Conservation (phyloP, 202 grass and related monocot genomes). For the Saccharum hybrid region DNA sequence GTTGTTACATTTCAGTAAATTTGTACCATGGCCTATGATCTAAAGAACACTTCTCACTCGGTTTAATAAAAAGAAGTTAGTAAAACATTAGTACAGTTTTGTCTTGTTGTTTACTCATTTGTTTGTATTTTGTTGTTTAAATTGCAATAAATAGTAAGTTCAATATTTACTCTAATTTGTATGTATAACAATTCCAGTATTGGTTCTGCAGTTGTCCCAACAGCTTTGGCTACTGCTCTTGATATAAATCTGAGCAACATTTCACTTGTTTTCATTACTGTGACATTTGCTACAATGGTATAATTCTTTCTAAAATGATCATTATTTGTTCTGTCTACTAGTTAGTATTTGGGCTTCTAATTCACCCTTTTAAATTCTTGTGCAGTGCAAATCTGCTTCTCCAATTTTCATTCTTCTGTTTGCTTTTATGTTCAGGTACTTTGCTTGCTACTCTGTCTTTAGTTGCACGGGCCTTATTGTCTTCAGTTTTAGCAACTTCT, state of each 20-base stretch:
- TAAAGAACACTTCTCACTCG: conserved; percentile 5
- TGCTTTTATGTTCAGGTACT: conserved; percentile 95
- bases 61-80: not conserved
- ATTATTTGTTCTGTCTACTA: conserved; percentile 34
- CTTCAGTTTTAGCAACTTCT: conserved; percentile 7
- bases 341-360: conserved; percentile 34
- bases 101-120: conserved; percentile 1
- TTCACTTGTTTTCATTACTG: conserved; percentile 96
- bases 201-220: conserved; percentile 82
- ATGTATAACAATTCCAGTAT: conserved; percentile 46
- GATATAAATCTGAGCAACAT: conserved; percentile 98
- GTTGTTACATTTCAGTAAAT: conserved; percentile 21
- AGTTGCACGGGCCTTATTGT: not conserved
- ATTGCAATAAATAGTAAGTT: conserved; percentile 37
- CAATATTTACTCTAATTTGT: conserved; percentile 22
- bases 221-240: conserved; percentile 89
- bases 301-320: conserved; percentile 43
- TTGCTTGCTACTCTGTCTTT: conserved; percentile 18
- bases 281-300: conserved; percentile 99
- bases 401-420: conserved; percentile 96
- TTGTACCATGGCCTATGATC: not conserved
- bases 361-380: conserved; percentile 43
- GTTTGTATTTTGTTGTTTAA: conserved; percentile 1
- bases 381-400: conserved; percentile 95
- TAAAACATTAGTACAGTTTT: not conserved